Evolutionary conservation across 1,139 yeast species (phyloP).

Genomic region (Kurtzmaniella natalensis): DNA sequence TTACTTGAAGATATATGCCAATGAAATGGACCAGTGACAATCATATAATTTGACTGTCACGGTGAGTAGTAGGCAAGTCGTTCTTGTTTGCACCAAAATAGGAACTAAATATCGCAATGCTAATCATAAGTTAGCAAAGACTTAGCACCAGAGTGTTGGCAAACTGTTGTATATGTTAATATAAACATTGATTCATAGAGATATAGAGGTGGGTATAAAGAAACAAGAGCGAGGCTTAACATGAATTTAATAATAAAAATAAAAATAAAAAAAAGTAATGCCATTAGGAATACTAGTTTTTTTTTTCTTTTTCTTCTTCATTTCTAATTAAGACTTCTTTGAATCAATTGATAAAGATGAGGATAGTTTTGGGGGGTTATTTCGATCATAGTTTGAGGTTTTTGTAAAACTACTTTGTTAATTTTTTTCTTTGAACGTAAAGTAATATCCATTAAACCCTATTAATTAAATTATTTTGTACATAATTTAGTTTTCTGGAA

Average conservation of each 20-base stretch:
- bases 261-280: too few species aligned
- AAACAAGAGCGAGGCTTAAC: too few species aligned
- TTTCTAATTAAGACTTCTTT: too few species aligned
- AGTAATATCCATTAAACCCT: constrained; percentile 28
- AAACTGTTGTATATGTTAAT: constrained; percentile 39
- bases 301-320: too few species aligned
- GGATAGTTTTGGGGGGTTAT: constrained; percentile 7
- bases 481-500: constrained; percentile 75
- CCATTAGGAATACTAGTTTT: too few species aligned
- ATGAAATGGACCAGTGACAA: constrained; percentile 66
- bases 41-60: constrained; percentile 38
- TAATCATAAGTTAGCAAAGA: constrained; percentile 19
- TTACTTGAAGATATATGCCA: constrained; percentile 32
- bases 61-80: constrained; percentile 72
- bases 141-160: constrained; percentile 96
- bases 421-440: constrained; percentile 6
- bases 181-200: neutral
- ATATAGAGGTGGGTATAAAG: neutral
- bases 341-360: too few species aligned
- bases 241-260: too few species aligned
- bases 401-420: neutral
- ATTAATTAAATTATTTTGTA: constrained; percentile 31
- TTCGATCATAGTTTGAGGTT: constrained; percentile 2
- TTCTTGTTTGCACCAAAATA: constrained; percentile 97
- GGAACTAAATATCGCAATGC: constrained; percentile 68